Base-by-base conservation (phyloP, 2,329 filamentous ascomycete species). In the Xylariales sp. region DNA sequence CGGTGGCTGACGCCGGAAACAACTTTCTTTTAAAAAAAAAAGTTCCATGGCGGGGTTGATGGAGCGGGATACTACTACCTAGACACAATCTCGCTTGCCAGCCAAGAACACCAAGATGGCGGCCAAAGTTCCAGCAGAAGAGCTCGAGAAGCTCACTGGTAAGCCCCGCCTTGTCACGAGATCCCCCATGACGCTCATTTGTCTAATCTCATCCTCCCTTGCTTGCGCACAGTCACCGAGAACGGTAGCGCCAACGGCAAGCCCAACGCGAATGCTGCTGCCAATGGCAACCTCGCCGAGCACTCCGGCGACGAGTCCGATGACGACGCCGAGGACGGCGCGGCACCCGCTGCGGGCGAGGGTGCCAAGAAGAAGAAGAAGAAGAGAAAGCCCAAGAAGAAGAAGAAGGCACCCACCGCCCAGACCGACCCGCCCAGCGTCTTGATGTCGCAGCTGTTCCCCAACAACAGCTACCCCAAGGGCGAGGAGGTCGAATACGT, bases 351-450 rank as follows among this genome's bases (percentile, higher is more conserved):
- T 6, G 66, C 63, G 21, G 37, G 29, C 7, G 35, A 18, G 5
- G 35, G 20, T 15, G 37, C 19, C 23, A 31, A 32, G 28, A n/a
- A 30, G 42, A 86, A 87, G 65, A 88, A 88, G 68, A 88, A 89
- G 69, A 91, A 90, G 73, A 88, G 88, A 74, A 87, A 82, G 72
- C 83, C 79, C 66, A 77, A 81, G 58, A 81, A 80, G 61, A 84
- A 80, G 70, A 84, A 85, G 74, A 74, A 72, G 62, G 60, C 61
- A 13, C 72, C 81, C 36, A 88, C 84, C 40, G 72, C 74, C 33
- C 88, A 94, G 65, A 84, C 83, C n/a, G 73, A 78, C 37, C 87
- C 88, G 21, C 88, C 88, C 4, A 79, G 85, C 30, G 81, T 93
- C 17, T 73, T 80, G 29, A 63, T 94, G 24, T 81, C 84, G 23